Conservation (phyloP, 371 early-diverging fungal genomes). For the Actinomortierella ambigua region DNA sequence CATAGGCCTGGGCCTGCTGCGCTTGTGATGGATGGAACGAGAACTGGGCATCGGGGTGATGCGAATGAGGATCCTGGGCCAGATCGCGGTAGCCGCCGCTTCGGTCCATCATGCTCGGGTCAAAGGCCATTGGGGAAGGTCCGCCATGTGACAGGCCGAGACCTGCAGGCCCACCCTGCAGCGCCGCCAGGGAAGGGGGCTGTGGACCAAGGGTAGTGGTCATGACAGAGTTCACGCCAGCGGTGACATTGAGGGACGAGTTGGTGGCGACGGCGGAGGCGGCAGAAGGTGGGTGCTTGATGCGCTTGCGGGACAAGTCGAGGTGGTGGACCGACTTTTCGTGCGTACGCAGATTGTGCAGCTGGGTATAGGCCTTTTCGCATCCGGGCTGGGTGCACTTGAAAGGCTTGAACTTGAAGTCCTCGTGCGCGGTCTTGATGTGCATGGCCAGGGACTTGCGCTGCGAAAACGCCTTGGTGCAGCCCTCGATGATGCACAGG, state of each 20-base stretch:
- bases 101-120: not conserved
- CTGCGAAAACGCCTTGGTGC: slow-evolving; percentile 42
- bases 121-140: not conserved
- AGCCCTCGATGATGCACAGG: slow-evolving; percentile 40
- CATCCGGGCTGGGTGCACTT: slow-evolving; percentile 55
- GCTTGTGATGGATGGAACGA: not conserved
- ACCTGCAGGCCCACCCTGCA: not conserved
- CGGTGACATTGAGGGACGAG: not conserved
- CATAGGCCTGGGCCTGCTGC: no score
- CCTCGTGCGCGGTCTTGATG: slow-evolving; percentile 35
- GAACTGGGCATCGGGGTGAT: slow-evolving; percentile 1
- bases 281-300: slow-evolving; percentile 20
- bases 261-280: not conserved
- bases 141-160: no score
- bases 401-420: slow-evolving; percentile 62
- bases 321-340: slow-evolving; percentile 41
- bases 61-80: slow-evolving; percentile 2
- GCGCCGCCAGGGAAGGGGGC: slow-evolving; percentile 3
- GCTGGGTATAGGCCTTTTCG: slow-evolving; percentile 57
- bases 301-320: slow-evolving; percentile 35
- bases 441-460: slow-evolving; percentile 37
- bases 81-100: slow-evolving; percentile 1
- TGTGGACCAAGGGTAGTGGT: not conserved
- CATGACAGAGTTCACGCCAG: not conserved
- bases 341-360: slow-evolving; percentile 52